Base-by-base conservation (phyloP, 768 basidiomycete genomes). In the Mycena vitilis region DNA sequence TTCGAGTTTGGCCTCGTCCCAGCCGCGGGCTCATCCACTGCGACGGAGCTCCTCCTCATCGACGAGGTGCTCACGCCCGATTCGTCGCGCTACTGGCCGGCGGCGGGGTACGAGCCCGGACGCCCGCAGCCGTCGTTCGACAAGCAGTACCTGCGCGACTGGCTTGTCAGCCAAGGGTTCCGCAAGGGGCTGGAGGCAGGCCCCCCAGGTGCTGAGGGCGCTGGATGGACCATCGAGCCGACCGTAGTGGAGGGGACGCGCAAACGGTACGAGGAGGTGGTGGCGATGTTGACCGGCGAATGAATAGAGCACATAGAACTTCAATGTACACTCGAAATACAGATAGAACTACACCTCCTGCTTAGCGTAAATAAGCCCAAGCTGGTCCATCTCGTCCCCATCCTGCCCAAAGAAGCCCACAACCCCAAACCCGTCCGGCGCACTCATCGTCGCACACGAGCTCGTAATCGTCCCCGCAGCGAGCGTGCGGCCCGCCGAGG, bases 61-160 rank as follows among this genome's bases (percentile, higher is more conserved):
- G 98, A 99, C 79, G 98, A 99, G 77, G 87, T 94, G 22, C 87
- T 99, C 61, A 99, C 98, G 0, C 96, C 97, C 22, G 98, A 99
- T 78, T 98, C 96, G 18, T 98, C 95, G 18, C 88, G 97, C 38
- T 99, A 98, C 82, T 99, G 98, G 98, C 94, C 96, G 1, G 82
- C 90, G 7, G 85, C 82, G 8, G 86, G 82, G 4, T 98, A 98
- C 79, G 79, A 81, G 37, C 84, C 89, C 5, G 98, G 96, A 5
- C 83, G 86, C 40, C 75, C 89, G 0, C 97, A 98, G 79, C 88
- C 91, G 22, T 95, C 95, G 75, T 99, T 98, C 75, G 98, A 99
- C 78, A 99, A 99, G 81, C 98, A 99, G 80, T 98, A 93, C 75
- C 81, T 99, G 63, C 84, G 98, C 22, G 96, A 99, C 76, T 95